A percentile compares a stretch with the other conserved stretches of the same genome.
Conservation (phyloP, 108 stramenopile species). For the Cyclotella choctawhatcheeana region DNA sequence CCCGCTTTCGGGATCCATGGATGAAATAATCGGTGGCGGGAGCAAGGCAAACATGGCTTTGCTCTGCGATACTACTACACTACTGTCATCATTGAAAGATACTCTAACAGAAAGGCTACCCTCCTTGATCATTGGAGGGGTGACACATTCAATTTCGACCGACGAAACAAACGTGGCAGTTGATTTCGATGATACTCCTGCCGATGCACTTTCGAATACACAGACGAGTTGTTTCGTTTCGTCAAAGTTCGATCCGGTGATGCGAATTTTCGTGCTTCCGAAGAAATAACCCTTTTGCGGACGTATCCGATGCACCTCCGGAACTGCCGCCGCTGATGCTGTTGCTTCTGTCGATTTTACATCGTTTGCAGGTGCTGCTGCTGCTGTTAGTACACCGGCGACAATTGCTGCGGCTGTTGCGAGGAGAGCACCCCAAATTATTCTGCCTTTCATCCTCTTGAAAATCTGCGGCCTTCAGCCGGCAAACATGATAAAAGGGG, state of each 20-base stretch:
- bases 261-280: slow-evolving; percentile 22
- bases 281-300: slow-evolving; percentile 15
- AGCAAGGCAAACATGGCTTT: slow-evolving; percentile 22
- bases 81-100: slow-evolving; percentile 49
- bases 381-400: too few species aligned
- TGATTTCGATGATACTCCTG: neutral
- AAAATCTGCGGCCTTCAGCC: too few species aligned
- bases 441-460: too few species aligned
- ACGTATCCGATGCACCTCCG: neutral
- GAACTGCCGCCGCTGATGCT: too few species aligned
- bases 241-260: slow-evolving; percentile 46
- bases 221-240: slow-evolving; percentile 33
- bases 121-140: slow-evolving; percentile 28
- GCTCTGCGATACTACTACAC: slow-evolving; percentile 28
- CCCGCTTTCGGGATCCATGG: slow-evolving; percentile 28
- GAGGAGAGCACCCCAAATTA: too few species aligned
- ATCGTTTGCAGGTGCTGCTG: too few species aligned
- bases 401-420: too few species aligned
- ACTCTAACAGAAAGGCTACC: slow-evolving; percentile 33
- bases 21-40: slow-evolving; percentile 24
- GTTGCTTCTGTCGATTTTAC: too few species aligned
- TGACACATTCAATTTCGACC: slow-evolving; percentile 25
- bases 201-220: slow-evolving; percentile 20
- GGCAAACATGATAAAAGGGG: too few species aligned
- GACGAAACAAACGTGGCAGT: slow-evolving; percentile 25